These are phyloP conservation scores for Tuber borchii DNA, from an alignment of 495 filamentous ascomycete genomes.

Conservation along the genomic window DNA sequence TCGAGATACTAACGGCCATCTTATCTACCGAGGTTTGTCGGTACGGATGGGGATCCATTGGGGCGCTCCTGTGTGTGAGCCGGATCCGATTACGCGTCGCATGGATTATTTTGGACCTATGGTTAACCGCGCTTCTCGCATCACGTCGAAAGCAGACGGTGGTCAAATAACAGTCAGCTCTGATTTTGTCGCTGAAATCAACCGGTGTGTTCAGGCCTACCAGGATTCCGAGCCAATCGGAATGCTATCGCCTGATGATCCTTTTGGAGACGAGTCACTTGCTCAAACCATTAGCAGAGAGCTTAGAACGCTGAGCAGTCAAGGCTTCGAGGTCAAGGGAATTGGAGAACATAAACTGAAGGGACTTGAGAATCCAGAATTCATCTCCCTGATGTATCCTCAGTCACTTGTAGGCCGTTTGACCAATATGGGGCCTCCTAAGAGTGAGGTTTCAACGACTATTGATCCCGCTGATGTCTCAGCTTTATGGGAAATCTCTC, in stretches of 20 bases:
- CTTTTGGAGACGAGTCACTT: constrained; percentile 62
- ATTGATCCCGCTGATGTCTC: constrained; percentile 78
- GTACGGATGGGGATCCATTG: constrained; percentile 97
- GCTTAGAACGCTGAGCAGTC: constrained; percentile 74
- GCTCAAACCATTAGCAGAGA: constrained; percentile 74
- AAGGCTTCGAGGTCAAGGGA: constrained; percentile 95
- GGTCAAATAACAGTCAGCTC: constrained; percentile 94
- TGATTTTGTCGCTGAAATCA: constrained; percentile 93
- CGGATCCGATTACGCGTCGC: constrained; percentile 87
- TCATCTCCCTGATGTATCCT: constrained; percentile 88
- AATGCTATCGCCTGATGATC: constrained; percentile 62
- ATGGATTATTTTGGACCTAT: constrained; percentile 99
- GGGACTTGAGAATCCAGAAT: constrained; percentile 93
- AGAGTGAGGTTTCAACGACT: constrained; percentile 48
- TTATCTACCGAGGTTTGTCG: constrained; percentile 87
- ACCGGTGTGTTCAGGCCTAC: constrained; percentile 80
- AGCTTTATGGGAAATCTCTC: constrained; percentile 79
- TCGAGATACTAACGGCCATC: constrained; percentile 72
- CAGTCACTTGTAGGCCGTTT: constrained; percentile 77
- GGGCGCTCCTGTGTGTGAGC: constrained; percentile 88
- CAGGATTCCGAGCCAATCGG: constrained; percentile 64
- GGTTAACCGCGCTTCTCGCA: constrained; percentile 93
- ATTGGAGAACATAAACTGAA: constrained; percentile 91
- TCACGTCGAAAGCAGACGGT: constrained; percentile 89
- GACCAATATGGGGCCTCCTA: constrained; percentile 50